Evolutionary conservation across 331 rosid species (phyloP).

Genomic region (Malus hybrid): DNA sequence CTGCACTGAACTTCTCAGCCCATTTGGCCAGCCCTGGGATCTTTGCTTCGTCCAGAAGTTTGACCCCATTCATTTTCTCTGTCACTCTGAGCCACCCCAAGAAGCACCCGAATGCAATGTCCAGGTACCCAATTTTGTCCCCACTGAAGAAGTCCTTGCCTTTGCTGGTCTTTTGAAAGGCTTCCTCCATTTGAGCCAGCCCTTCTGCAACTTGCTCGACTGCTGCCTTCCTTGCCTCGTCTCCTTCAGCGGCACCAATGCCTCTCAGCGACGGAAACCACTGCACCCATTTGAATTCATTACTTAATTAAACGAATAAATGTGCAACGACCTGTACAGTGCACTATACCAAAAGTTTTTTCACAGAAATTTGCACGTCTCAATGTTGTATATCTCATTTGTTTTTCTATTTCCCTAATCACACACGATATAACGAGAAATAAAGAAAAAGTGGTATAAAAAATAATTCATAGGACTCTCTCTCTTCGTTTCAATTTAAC

Average conservation of each 20-base stretch:
- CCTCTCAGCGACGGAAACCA: conserved; percentile 4
- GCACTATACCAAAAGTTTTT: no score
- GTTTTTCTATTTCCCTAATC: no score
- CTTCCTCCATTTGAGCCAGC: conserved; percentile 39
- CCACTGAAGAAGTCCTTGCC: conserved; percentile 51
- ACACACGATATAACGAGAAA: no score
- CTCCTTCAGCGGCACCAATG: conserved; percentile 17
- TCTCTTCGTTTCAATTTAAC: no score
- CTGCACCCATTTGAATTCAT: conserved; percentile 14
- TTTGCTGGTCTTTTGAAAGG: conserved; percentile 30
- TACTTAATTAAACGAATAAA: no score
- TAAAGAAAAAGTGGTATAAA: no score
- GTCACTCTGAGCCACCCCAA: conserved; percentile 50
- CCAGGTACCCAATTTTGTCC: conserved; percentile 45
- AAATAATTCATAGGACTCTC: no score
- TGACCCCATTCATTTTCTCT: conserved; percentile 27
- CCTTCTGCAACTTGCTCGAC: conserved; percentile 27
- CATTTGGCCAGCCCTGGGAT: conserved; percentile 39
- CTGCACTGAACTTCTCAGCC: conserved; percentile 37
- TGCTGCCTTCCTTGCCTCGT: conserved; percentile 38
- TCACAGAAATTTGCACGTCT: no score
- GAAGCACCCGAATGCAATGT: conserved; percentile 47
- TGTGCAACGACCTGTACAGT: no score
- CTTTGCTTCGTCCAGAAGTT: conserved; percentile 31
- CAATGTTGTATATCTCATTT: no score